Percentiles rank a stretch among this genome's conserved stretches.
Conservation (phyloP, 2,329 filamentous ascomycete species). For the Trichoderma citrinoviride region DNA sequence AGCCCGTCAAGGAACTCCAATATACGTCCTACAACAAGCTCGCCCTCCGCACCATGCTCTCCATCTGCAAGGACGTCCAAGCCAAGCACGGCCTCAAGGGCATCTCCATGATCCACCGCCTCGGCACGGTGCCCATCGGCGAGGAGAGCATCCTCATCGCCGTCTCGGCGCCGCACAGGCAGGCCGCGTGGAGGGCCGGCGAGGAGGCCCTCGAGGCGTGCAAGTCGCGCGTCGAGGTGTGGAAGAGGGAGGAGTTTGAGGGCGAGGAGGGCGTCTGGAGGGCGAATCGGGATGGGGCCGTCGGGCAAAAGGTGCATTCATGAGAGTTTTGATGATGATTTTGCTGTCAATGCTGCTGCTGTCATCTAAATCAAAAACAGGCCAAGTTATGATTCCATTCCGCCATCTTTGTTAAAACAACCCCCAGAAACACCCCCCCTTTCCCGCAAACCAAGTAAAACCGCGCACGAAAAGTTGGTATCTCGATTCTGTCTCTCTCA, state of each 20-base stretch:
- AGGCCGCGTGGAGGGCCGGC: constrained; percentile 81
- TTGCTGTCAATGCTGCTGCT: neutral
- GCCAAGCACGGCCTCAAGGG: constrained; percentile 64
- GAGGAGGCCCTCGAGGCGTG: constrained; percentile 86
- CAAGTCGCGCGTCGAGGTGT: constrained; percentile 87
- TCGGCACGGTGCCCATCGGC: constrained; percentile 83
- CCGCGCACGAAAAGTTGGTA: too few species aligned
- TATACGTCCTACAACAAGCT: constrained; percentile 73
- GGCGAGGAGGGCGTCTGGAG: constrained; percentile 79
- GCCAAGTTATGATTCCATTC: neutral
- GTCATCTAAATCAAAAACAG: neutral
- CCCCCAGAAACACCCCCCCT: neutral
- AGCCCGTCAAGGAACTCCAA: constrained; percentile 69
- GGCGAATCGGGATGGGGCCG: constrained; percentile 74
- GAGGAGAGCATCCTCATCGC: constrained; percentile 92
- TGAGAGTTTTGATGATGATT: constrained; percentile 1
- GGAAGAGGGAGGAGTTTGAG: constrained; percentile 89
- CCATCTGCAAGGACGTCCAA: constrained; percentile 58
- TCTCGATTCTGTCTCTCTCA: neutral
- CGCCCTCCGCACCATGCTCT: constrained; percentile 66
- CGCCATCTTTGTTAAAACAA: neutral
- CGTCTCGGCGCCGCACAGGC: constrained; percentile 77
- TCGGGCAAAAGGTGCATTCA: constrained; percentile 48
- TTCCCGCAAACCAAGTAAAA: neutral
- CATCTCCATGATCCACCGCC: constrained; percentile 77